A percentile compares a stretch with the other conserved stretches of the same genome.
Conservation (phyloP, 371 early-diverging fungal genomes). For the Mucor mucedo region DNA sequence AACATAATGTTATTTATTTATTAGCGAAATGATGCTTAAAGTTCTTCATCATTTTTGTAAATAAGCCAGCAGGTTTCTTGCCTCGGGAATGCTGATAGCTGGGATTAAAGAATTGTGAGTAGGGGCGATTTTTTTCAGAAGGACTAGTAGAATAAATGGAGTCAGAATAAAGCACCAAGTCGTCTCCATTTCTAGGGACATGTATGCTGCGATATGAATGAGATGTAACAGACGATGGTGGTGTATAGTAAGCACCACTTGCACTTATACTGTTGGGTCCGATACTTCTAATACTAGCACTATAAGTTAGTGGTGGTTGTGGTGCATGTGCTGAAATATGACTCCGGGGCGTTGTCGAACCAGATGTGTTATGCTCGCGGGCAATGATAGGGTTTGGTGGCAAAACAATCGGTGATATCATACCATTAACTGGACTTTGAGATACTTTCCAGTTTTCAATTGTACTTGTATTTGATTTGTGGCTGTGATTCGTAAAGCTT, state of each 20-base stretch:
- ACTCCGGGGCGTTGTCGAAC: no score
- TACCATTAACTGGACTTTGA: neutral
- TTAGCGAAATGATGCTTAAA: conserved; percentile 16
- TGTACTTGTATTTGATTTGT: neutral
- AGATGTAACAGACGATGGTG: neutral
- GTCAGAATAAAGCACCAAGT: conserved; percentile 3
- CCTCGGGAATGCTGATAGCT: neutral
- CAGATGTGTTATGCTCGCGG: neutral
- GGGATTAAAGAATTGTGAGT: conserved; percentile 13
- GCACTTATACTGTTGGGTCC: neutral
- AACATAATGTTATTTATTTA: neutral
- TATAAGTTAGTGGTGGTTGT: neutral
- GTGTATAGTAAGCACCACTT: neutral
- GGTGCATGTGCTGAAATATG: neutral
- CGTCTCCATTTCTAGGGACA: conserved; percentile 8
- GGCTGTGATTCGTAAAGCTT: neutral
- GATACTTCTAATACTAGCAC: no score
- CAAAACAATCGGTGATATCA: neutral
- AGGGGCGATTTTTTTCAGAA: neutral
- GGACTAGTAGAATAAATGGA: neutral
- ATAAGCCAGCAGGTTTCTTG: neutral
- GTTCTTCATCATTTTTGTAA: conserved; percentile 13
- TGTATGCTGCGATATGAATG: conserved; percentile 2
- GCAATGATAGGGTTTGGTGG: neutral
- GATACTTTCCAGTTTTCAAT: conserved; percentile 14